Evolutionary conservation across 163 green algal genomes (phyloP).

Genomic region (Chlamydomonas reinhardtii): DNA sequence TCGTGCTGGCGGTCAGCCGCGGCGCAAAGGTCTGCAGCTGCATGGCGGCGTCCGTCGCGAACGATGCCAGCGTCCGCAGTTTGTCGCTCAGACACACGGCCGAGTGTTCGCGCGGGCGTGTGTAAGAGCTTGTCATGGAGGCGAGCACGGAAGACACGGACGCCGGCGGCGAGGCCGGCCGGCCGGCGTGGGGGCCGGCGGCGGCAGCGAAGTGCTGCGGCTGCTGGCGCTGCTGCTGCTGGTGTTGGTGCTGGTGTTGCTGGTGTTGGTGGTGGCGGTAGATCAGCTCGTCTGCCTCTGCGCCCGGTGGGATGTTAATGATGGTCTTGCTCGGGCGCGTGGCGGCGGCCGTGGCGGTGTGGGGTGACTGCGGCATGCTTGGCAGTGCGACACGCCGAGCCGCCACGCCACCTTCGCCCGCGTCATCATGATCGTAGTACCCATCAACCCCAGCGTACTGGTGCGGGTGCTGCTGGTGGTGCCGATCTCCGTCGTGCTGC

Average conservation of each 20-base stretch:
- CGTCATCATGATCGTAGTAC: too few relatives aligned
- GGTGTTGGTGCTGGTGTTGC: too few relatives aligned
- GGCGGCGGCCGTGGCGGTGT: too few relatives aligned
- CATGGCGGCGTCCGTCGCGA: background rate
- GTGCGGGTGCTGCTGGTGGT: too few relatives aligned
- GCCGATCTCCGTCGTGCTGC: background rate
- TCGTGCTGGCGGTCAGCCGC: background rate
- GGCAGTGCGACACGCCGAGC: background rate
- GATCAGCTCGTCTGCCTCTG: too few relatives aligned
- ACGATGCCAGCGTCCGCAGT: background rate
- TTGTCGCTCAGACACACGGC: conserved; percentile 4
- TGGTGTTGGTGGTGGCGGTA: background rate
- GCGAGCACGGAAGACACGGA: background rate
- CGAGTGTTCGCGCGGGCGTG: background rate
- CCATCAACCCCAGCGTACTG: too few relatives aligned
- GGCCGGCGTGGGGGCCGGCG: background rate
- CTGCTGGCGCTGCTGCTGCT: background rate
- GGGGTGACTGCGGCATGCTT: background rate
- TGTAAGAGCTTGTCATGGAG: background rate
- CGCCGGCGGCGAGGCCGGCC: too few relatives aligned
- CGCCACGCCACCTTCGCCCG: too few relatives aligned
- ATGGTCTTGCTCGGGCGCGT: background rate
- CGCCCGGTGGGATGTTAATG: background rate
- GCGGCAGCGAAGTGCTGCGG: too few relatives aligned
- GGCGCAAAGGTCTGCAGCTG: background rate